These are phyloP conservation scores for Primulina huaijiensis DNA, from an alignment of 257 asterid genomes.

Conservation along the genomic window DNA sequence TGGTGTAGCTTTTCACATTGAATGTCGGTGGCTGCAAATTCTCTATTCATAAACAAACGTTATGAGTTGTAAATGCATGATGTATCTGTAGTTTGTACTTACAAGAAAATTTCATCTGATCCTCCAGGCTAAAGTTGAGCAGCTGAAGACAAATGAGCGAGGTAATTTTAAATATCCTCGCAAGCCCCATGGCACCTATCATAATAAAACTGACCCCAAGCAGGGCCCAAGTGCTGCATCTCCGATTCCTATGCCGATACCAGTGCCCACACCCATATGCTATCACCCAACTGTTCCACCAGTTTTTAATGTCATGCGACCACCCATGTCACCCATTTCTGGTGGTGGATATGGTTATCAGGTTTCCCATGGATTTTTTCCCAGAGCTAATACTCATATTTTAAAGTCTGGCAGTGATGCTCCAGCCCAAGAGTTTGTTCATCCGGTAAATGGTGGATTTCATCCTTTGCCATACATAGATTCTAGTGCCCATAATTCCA, in stretches of 20 bases:
- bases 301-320: conserved; percentile 49
- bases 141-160: conserved; percentile 55
- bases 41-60: neutral
- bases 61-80: conserved; percentile 2
- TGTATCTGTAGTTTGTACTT: conserved; percentile 10
- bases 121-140: conserved; percentile 57
- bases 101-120: conserved; percentile 27
- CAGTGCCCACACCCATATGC: conserved; percentile 33
- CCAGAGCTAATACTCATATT: conserved; percentile 41
- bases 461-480: conserved; percentile 42
- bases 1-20: conserved; percentile 16
- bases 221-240: conserved; percentile 52
- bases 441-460: conserved; percentile 47
- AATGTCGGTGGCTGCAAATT: conserved; percentile 1
- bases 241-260: conserved; percentile 46
- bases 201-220: conserved; percentile 57
- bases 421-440: conserved; percentile 49
- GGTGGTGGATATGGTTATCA: conserved; percentile 60
- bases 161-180: conserved; percentile 48
- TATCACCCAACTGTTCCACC: conserved; percentile 49
- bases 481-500: conserved; percentile 38
- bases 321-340: conserved; percentile 50
- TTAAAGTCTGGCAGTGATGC: conserved; percentile 43
- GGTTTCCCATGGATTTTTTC: conserved; percentile 42
- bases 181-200: conserved; percentile 47